These are phyloP conservation scores for Solanum neorickii DNA, from an alignment of 257 asterid species.

Conservation along the genomic window DNA sequence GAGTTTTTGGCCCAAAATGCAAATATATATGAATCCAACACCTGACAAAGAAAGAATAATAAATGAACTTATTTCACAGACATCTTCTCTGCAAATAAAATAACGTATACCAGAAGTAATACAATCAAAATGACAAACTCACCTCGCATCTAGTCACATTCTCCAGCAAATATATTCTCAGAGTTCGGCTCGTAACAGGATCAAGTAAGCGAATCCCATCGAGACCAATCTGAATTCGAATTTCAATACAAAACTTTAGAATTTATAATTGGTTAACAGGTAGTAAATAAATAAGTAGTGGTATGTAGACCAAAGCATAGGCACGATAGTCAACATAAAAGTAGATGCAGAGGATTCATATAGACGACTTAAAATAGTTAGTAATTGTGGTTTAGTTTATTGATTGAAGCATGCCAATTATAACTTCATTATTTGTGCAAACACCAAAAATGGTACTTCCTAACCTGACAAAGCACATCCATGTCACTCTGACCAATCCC, in stretches of 20 bases:
- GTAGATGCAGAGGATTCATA: not conserved
- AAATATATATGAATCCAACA: constrained; percentile 67
- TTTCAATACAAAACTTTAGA: not conserved
- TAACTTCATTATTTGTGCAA: not conserved
- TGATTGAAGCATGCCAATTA: not conserved
- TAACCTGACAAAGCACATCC: constrained; percentile 92
- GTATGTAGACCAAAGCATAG: not conserved
- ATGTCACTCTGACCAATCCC: constrained; percentile 57
- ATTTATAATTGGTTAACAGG: not conserved
- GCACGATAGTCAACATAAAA: not conserved
- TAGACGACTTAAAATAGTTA: not conserved
- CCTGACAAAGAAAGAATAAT: constrained; percentile 24
- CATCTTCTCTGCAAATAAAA: not conserved
- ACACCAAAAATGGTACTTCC: not conserved
- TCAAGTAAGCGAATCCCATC: constrained; percentile 77
- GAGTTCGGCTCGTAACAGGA: constrained; percentile 47
- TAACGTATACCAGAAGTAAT: not conserved
- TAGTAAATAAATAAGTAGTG: not conserved
- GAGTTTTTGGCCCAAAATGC: constrained; percentile 82
- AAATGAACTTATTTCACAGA: not conserved
- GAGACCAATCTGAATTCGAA: constrained; percentile 56
- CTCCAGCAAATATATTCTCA: constrained; percentile 60
- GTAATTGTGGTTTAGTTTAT: not conserved
- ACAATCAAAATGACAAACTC: constrained; percentile 5
- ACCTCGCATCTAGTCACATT: constrained; percentile 74